Conservation (phyloP, 805 yeast genomes). For the Hanseniaspora valbyensis region DNA sequence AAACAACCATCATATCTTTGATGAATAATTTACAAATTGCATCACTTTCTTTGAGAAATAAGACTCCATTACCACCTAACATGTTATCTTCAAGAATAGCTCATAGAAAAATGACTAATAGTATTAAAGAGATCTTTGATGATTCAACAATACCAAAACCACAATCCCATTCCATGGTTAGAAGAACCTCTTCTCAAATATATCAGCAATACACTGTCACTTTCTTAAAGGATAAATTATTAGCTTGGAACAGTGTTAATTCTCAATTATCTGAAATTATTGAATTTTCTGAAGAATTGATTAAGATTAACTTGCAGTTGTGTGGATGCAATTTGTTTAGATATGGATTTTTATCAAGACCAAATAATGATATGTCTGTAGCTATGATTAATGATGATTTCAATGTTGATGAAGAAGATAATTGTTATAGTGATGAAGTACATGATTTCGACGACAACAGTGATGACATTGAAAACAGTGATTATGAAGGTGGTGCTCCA, state of each 20-base stretch:
- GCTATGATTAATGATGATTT: conserved; percentile 33
- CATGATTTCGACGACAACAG: conserved; percentile 13
- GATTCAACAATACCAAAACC: neutral
- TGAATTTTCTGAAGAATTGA: conserved; percentile 38
- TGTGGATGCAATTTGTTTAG: conserved; percentile 42
- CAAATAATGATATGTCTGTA: conserved; percentile 36
- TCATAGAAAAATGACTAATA: conserved; percentile 36
- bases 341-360: conserved; percentile 41
- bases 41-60: conserved; percentile 25
- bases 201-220: conserved; percentile 22
- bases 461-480: conserved; percentile 23
- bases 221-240: conserved; percentile 31
- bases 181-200: conserved; percentile 15
- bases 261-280: conserved; percentile 41
- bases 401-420: no score
- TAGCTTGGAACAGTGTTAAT: conserved; percentile 44
- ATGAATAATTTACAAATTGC: conserved; percentile 38
- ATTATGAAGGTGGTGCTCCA: conserved; percentile 20
- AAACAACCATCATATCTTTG: conserved; percentile 27
- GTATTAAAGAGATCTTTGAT: conserved; percentile 29
- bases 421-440: no score
- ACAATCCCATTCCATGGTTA: neutral
- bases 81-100: conserved; percentile 41
- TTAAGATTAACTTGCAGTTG: conserved; percentile 33
- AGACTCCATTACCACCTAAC: conserved; percentile 41